Evolutionary conservation across 1,284 basidiomycete species (phyloP), one percentile per base, ranked within the genome.

Genomic region (Ganoderma lucidum): DNA sequence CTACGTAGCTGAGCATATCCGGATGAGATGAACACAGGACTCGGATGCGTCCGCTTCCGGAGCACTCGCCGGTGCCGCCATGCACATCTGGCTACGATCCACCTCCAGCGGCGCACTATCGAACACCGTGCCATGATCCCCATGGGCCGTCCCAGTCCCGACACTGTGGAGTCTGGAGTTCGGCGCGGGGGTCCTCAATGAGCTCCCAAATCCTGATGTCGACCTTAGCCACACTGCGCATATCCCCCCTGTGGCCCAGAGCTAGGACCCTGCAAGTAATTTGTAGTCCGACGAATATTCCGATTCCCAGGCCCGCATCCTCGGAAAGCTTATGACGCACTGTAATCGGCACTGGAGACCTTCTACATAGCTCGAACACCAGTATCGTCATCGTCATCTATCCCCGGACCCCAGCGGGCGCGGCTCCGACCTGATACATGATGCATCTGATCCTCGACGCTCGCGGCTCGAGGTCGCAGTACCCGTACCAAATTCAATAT

Each of bases 401-500:
- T 60, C 9, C 41, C 53, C 53, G n/a, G 48, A 51, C 48, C 48
- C 48, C 23, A 51, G 48, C 5, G 44, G 19, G 56, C 55, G 59
- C 14, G 19, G 39, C 39, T 5, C 37, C 19, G 23, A 59, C 41
- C 35, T 35, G 35, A 35, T 35, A 35, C 35, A 35, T 35, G 35
- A 35, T 35, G 35, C 4, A 59, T 59, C 64, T 60, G 59, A 60
- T 42, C 30, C 30, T 55, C 19, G 19, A 51, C 42, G 17, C 23
- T 51, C 48, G 48, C 10, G n/a, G 5, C 44, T n/a, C 17, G 44
- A 45, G 44, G 17, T 45, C 44, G 44, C 44, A 55, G 53, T 28
- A 55, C 23, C 23, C 30, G 55, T 9, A 15, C 4, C 17, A 51
- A 62, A 62, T 56, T 68, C 66, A 68, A 68, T 64, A 64, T 64